Conservation (phyloP, 306 rosid genomes). For the Dalbergia oliveri region DNA sequence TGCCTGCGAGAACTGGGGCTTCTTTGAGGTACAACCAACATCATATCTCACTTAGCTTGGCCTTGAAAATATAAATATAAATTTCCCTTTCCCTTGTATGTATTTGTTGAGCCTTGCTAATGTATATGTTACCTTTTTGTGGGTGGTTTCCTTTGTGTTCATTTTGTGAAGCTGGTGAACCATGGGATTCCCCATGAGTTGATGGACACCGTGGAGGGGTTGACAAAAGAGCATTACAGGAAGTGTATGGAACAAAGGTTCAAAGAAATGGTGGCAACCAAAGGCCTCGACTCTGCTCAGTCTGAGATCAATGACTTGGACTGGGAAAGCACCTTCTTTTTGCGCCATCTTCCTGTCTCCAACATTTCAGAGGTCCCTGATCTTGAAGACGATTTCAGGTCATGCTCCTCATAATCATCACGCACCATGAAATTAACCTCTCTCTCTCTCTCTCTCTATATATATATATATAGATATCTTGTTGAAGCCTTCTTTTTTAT, state of each 20-base stretch:
- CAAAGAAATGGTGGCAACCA: slow-evolving; percentile 72
- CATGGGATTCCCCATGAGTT: slow-evolving; percentile 78
- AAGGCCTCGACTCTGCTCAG: slow-evolving; percentile 62
- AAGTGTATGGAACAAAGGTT: slow-evolving; percentile 80
- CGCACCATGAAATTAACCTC: neutral
- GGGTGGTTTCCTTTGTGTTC: neutral
- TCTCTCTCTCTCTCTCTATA: too few relatives aligned
- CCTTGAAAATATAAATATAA: too few relatives aligned
- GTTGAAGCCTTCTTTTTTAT: neutral
- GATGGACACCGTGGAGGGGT: slow-evolving; percentile 77
- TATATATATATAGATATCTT: neutral
- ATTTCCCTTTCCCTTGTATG: too few relatives aligned
- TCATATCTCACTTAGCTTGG: neutral
- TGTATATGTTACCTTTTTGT: neutral
- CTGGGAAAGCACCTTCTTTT: slow-evolving; percentile 90
- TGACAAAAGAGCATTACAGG: slow-evolving; percentile 81
- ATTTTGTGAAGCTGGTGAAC: slow-evolving; percentile 64
- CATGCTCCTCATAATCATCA: neutral
- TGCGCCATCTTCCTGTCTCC: slow-evolving; percentile 83
- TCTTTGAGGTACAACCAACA: slow-evolving; percentile 67
- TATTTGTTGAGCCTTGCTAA: neutral
- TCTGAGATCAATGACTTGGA: slow-evolving; percentile 72
- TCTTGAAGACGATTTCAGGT: slow-evolving; percentile 67
- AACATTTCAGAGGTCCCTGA: slow-evolving; percentile 77
- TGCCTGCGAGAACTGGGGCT: slow-evolving; percentile 90